Base-by-base conservation (phyloP, 1,139 yeast species). In the Diutina mesorugosa region DNA sequence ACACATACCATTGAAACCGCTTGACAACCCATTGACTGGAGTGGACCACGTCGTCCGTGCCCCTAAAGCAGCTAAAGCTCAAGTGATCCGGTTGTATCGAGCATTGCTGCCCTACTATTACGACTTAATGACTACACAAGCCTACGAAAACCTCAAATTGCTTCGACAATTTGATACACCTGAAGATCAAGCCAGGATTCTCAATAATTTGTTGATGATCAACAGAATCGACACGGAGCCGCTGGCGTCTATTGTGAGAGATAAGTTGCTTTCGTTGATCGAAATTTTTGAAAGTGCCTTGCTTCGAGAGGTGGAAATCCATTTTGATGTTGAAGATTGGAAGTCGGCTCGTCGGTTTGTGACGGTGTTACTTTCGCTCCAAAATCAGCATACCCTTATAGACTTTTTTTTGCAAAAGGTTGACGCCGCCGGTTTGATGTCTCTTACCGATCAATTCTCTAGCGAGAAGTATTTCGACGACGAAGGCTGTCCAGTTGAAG, bases 241-340 rank as follows among this genome's bases (percentile, higher is more conserved):
- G 14, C 30, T 26, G 14, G 38, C 38, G 14, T 4, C 21, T 6
- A 65, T 69, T 6, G 74, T 74, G 29, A 65, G 74, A 45, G 81
- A 77, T 55, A 78, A 81, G 61, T 69, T 85, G 55, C 76, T 75
- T 47, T 74, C 86, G 1, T 73, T 85, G n/a, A 69, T 83, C 55
- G 95, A 87, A 64, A 74, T 87, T 47, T 88, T 89, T 65, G 87
- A 87, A 56, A 86, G 80, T 64, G 90, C 95, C 0, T 77, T 87
- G 8, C 66, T 88, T 45, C 71, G 83, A 55, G 96, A 90, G 62
- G 76, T 90, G 61, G 95, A 87, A 58, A 71, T 76, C 47, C 81
- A 78, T 61, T 80, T 80, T 61, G 84, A 80, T 56, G 68, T 74
- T 2, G 73, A 77, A 56, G 84, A 87, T 56, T 78, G 70, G 61